phyloP scores from a whole-genome alignment of 441 rosid species.

The Pelargonium australe region DNA sequence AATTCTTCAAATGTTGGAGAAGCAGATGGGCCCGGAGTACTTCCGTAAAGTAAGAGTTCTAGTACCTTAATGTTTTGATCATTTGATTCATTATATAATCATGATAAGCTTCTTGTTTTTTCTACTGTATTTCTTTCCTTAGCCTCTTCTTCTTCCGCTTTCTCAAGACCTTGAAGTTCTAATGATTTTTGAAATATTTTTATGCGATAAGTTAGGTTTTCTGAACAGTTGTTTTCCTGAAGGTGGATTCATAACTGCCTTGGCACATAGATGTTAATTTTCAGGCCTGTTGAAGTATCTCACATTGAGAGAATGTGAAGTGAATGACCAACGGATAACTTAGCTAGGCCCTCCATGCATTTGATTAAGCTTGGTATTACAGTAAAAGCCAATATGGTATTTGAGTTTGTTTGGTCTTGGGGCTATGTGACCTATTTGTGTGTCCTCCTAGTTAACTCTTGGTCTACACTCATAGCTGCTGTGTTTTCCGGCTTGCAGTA shows the following conservation, averaged over 20 bases:
- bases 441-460: too few relatives aligned
- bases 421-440: too few relatives aligned
- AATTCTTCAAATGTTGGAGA: conserved; percentile 94
- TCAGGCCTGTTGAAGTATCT: not conserved
- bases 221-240: not conserved
- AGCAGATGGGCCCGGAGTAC: conserved; percentile 98
- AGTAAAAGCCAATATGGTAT: too few relatives aligned
- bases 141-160: not conserved
- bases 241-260: not conserved
- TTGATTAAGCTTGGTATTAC: too few relatives aligned
- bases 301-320: too few relatives aligned
- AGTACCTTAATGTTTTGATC: conserved; percentile 7
- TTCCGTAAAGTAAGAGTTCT: conserved; percentile 70
- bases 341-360: too few relatives aligned
- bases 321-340: too few relatives aligned
- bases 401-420: too few relatives aligned
- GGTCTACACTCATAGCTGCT: too few relatives aligned
- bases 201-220: not conserved
- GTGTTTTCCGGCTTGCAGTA: too few relatives aligned
- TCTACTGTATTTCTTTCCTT: not conserved
- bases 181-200: not conserved
- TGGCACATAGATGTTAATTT: not conserved
- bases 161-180: not conserved
- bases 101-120: not conserved
- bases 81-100: not conserved